Conservation (phyloP, 2,329 filamentous ascomycete genomes). For the Alternaria longipes region DNA sequence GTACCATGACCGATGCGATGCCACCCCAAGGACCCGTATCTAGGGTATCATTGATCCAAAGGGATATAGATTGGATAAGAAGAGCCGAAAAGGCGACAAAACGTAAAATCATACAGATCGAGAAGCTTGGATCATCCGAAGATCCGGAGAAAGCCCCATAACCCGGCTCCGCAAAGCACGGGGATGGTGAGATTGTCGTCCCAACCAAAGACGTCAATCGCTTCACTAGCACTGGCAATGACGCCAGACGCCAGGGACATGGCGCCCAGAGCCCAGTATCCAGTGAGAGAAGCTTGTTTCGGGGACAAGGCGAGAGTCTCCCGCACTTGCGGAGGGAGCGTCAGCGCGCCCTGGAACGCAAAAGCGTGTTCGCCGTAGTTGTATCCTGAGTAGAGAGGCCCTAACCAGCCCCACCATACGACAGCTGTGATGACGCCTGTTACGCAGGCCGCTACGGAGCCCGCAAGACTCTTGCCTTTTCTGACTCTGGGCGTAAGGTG, state of each 20-base stretch:
- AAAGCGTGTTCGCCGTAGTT: slow-evolving; percentile 66
- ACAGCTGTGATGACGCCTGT: slow-evolving; percentile 84
- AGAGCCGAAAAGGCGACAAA: slow-evolving; percentile 22
- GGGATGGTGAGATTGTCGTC: slow-evolving; percentile 99
- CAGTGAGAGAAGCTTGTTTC: slow-evolving; percentile 69
- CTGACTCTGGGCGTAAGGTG: slow-evolving; percentile 87
- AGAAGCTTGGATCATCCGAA: slow-evolving; percentile 64
- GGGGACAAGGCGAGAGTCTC: slow-evolving; percentile 69
- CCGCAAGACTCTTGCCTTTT: slow-evolving; percentile 89
- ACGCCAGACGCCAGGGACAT: slow-evolving; percentile 91
- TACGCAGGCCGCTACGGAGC: slow-evolving; percentile 82
- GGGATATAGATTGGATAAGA: slow-evolving; percentile 12
- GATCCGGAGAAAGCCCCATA: slow-evolving; percentile 90
- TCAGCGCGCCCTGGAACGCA: slow-evolving; percentile 81
- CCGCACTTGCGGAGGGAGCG: slow-evolving; percentile 70
- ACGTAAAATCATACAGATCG: slow-evolving; percentile 5
- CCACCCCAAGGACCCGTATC: slow-evolving; percentile 16
- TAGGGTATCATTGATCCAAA: slow-evolving; percentile 26
- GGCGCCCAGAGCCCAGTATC: slow-evolving; percentile 76
- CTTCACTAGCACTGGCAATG: slow-evolving; percentile 86
- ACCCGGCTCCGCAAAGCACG: slow-evolving; percentile 83
- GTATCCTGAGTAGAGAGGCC: slow-evolving; percentile 60
- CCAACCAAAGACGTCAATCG: slow-evolving; percentile 90
- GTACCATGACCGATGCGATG: slow-evolving; percentile 8
- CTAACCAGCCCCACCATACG: slow-evolving; percentile 88